phyloP scores from a whole-genome alignment of 176 grass and related monocot species.

The Phoenix roebelenii region DNA sequence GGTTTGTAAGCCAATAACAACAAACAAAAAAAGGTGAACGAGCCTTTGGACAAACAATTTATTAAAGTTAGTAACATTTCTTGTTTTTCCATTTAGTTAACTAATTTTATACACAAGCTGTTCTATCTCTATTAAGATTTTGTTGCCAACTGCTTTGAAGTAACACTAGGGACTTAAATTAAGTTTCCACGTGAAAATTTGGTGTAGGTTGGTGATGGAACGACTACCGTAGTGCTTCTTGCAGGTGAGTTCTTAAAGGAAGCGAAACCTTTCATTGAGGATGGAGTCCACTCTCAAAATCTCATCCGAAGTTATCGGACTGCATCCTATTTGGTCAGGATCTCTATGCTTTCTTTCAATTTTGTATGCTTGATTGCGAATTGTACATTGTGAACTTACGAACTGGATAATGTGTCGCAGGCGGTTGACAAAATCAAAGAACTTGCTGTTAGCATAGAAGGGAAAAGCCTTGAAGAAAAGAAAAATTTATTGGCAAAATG shows the following conservation, averaged over 20 bases:
- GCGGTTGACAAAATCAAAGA: slow-evolving; percentile 82
- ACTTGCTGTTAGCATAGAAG: slow-evolving; percentile 91
- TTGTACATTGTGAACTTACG: neutral
- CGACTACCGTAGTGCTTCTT: slow-evolving; percentile 97
- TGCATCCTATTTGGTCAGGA: slow-evolving; percentile 47
- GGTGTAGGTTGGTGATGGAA: slow-evolving; percentile 87
- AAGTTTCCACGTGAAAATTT: neutral
- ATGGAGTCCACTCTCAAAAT: slow-evolving; percentile 86
- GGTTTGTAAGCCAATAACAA: no score
- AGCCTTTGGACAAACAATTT: no score
- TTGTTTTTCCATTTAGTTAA: no score
- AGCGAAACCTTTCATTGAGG: slow-evolving; percentile 95
- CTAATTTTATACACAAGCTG: no score
- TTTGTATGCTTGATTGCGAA: neutral
- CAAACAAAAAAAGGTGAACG: no score
- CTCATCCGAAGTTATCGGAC: slow-evolving; percentile 77
- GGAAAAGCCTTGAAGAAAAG: slow-evolving; percentile 89
- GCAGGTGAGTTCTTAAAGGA: slow-evolving; percentile 88
- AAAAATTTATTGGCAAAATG: slow-evolving; percentile 78
- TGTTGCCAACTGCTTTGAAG: no score
- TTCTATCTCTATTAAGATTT: no score
- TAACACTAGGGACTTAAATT: no score
- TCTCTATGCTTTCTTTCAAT: neutral
- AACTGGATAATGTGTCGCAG: slow-evolving; percentile 27
- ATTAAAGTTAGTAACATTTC: no score